Evolutionary conservation across 2,329 filamentous ascomycete species (phyloP).

Genomic region (Ophiostoma populinum): DNA sequence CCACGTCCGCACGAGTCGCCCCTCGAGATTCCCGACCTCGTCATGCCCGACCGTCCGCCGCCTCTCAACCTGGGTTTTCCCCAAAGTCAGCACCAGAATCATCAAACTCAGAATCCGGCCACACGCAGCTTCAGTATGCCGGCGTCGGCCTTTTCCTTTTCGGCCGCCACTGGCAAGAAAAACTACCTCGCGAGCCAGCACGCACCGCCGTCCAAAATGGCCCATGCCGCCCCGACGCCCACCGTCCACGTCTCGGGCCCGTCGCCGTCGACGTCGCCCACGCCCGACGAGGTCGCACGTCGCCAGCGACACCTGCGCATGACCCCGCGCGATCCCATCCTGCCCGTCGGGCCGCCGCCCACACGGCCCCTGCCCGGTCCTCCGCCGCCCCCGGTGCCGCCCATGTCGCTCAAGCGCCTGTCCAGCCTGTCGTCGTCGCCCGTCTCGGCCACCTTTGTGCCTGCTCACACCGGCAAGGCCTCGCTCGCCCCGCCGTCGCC

Average conservation of each 20-base stretch:
- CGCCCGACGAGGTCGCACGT: background rate
- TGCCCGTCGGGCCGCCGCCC: conserved; percentile 25
- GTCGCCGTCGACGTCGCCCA: background rate
- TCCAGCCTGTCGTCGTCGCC: background rate
- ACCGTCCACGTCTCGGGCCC: background rate
- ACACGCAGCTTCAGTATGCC: conserved; percentile 6
- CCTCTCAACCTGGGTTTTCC: too few relatives aligned
- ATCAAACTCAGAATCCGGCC: too few relatives aligned
- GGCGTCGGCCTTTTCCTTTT: background rate
- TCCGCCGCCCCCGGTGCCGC: conserved; percentile 13
- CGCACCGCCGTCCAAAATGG: background rate
- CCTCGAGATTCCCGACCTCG: conserved; percentile 20
- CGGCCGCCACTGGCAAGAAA: background rate
- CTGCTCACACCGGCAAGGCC: too few relatives aligned
- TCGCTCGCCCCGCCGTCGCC: background rate
- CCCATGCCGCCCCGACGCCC: background rate
- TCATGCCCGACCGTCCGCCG: conserved; percentile 14
- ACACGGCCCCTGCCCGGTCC: conserved; percentile 24
- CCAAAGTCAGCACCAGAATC: too few relatives aligned
- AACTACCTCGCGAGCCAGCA: background rate
- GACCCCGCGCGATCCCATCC: background rate
- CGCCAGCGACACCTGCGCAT: background rate
- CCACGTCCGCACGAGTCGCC: conserved; percentile 20
- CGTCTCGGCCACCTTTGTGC: too few relatives aligned
- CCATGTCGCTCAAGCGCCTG: background rate